Percentiles rank a stretch among this genome's conserved stretches.
Conservation (phyloP, 805 yeast genomes). For the Kodamaea nitidulidarum region DNA sequence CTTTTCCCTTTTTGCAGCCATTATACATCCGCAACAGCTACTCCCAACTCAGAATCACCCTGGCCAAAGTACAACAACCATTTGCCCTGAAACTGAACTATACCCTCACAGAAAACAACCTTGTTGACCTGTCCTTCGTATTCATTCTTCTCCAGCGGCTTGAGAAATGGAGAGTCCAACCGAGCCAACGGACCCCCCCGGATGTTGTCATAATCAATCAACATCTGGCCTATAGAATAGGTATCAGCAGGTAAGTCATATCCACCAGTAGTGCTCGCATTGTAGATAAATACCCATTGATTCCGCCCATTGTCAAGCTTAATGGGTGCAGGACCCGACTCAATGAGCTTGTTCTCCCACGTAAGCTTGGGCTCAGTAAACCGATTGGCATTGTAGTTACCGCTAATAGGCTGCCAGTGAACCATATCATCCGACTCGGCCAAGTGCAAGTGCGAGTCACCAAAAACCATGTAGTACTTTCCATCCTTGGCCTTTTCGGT, state of each 20-base stretch:
- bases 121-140: constrained; percentile 36
- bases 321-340: constrained; percentile 42
- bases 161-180: constrained; percentile 31
- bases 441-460: constrained; percentile 36
- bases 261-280: constrained; percentile 37
- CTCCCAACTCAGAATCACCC: constrained; percentile 41
- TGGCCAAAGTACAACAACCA: constrained; percentile 44
- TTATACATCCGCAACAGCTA: constrained; percentile 27
- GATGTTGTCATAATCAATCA: constrained; percentile 36
- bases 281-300: constrained; percentile 36
- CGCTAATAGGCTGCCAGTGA: constrained; percentile 27
- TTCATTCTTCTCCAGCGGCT: constrained; percentile 34
- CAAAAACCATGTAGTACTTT: constrained; percentile 42
- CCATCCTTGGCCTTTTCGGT: constrained; percentile 30
- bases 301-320: constrained; percentile 28
- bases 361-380: constrained; percentile 27
- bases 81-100: constrained; percentile 38
- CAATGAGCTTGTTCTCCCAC: constrained; percentile 36
- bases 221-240: constrained; percentile 37
- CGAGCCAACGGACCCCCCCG: constrained; percentile 35
- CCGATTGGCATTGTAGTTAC: constrained; percentile 16
- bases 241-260: constrained; percentile 27
- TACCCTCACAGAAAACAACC: constrained; percentile 42
- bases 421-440: constrained; percentile 33
- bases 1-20: neutral